A percentile compares a stretch with the other conserved stretches of the same genome.
phyloP scores from a whole-genome alignment of 164 flowering plant species.

The Annona cherimola region DNA sequence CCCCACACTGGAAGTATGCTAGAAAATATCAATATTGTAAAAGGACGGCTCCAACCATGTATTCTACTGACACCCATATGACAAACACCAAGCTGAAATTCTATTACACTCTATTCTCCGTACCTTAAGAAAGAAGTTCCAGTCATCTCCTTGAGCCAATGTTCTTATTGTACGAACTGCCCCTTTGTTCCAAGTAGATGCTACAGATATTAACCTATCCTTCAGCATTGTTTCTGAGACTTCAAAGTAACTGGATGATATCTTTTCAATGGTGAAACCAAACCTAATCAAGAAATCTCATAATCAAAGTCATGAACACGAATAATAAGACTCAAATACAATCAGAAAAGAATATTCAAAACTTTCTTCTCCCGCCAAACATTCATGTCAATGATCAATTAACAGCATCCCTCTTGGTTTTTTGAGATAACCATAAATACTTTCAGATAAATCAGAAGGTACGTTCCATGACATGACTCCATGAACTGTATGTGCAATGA shows the following conservation, averaged over 20 bases:
- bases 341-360: no score
- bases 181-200: constrained; percentile 50
- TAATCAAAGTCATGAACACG: constrained; percentile 2
- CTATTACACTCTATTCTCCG: background rate
- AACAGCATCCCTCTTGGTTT: no score
- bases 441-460: no score
- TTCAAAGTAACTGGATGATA: constrained; percentile 48
- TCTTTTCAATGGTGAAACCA: constrained; percentile 33
- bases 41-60: background rate
- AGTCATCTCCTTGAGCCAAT: constrained; percentile 64
- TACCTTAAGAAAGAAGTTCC: constrained; percentile 71
- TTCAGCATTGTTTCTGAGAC: constrained; percentile 39
- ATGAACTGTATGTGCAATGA: no score
- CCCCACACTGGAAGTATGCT: no score
- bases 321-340: background rate
- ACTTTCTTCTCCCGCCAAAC: no score
- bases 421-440: no score
- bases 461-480: no score
- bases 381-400: no score
- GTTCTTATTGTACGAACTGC: constrained; percentile 17
- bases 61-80: no score
- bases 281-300: constrained; percentile 34
- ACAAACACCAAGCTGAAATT: background rate
- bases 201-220: constrained; percentile 26
- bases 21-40: background rate